These are phyloP conservation scores for Grammothele lineata DNA, from an alignment of 768 basidiomycete species.

Conservation along the genomic window DNA sequence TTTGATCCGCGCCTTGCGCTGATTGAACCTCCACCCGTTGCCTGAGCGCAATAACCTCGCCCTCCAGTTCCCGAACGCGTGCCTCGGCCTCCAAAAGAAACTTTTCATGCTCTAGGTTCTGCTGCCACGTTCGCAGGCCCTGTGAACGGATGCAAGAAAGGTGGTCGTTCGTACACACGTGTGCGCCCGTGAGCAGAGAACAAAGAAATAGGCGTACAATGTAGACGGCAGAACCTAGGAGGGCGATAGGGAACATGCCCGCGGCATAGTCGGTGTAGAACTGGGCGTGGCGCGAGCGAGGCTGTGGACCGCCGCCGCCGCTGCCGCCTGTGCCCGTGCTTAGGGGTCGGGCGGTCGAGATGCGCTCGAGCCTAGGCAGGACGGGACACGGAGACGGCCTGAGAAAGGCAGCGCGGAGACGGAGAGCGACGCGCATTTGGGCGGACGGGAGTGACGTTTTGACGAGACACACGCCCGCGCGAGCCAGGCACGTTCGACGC, in stretches of 20 bases:
- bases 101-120: constrained; percentile 65
- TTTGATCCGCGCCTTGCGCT: neutral
- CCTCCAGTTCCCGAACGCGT: constrained; percentile 53
- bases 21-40: constrained; percentile 5
- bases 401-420: neutral
- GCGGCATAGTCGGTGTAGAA: constrained; percentile 71
- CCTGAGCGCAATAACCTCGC: constrained; percentile 42
- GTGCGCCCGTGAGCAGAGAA: neutral
- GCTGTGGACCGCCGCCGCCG: neutral
- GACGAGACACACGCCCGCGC: neutral
- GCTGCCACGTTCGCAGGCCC: constrained; percentile 64
- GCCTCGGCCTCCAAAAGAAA: constrained; percentile 58
- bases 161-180: neutral
- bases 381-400: neutral
- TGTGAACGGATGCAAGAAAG: constrained; percentile 24
- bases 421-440: neutral
- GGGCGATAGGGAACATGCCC: constrained; percentile 72
- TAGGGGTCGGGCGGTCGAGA: neutral
- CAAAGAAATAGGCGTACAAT: constrained; percentile 41
- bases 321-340: neutral
- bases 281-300: constrained; percentile 40
- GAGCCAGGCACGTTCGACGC: neutral
- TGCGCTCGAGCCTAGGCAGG: neutral
- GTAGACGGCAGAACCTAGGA: constrained; percentile 78
- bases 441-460: neutral